Evolutionary conservation across 2,329 filamentous ascomycete genomes (phyloP).

Genomic region (Penicillium sp.): DNA sequence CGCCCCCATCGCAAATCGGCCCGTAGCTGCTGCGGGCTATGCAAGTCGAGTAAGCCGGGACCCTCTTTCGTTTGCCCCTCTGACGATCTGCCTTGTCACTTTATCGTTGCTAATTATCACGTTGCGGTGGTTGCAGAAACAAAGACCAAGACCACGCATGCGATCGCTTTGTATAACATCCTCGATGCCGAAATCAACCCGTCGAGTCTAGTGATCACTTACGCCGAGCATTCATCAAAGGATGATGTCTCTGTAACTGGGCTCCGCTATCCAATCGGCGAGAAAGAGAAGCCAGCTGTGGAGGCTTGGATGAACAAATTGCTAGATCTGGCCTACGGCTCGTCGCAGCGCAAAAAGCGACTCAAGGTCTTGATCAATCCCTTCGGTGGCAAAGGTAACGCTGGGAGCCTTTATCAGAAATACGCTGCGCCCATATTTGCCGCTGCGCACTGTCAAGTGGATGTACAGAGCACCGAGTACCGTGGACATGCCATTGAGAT

Average conservation of each 20-base stretch:
- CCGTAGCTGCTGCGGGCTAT: slow-evolving; percentile 59
- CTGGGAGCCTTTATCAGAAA: slow-evolving; percentile 71
- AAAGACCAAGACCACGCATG: slow-evolving; percentile 52
- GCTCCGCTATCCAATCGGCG: slow-evolving; percentile 64
- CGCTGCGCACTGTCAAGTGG: slow-evolving; percentile 76
- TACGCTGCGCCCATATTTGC: slow-evolving; percentile 81
- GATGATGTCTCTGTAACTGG: slow-evolving; percentile 63
- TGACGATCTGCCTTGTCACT: slow-evolving; percentile 13
- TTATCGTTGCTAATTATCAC: slow-evolving; percentile 15
- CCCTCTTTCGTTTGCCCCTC: slow-evolving; percentile 12
- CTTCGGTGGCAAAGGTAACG: slow-evolving; percentile 79
- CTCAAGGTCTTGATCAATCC: slow-evolving; percentile 92
- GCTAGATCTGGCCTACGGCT: slow-evolving; percentile 70
- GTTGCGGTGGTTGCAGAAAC: slow-evolving; percentile 37
- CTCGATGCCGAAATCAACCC: slow-evolving; percentile 74
- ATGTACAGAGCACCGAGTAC: slow-evolving; percentile 71
- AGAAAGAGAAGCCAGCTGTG: slow-evolving; percentile 54
- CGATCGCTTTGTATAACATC: slow-evolving; percentile 79
- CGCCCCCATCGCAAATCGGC: slow-evolving; percentile 53
- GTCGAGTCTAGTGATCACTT: slow-evolving; percentile 69
- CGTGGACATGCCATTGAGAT: slow-evolving; percentile 79
- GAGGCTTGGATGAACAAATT: slow-evolving; percentile 67
- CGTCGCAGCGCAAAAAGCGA: slow-evolving; percentile 69
- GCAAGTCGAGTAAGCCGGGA: slow-evolving; percentile 52
- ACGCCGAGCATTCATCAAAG: slow-evolving; percentile 65